Base-by-base conservation (phyloP, 495 filamentous ascomycete genomes). In the Podospora tetraspora region DNA sequence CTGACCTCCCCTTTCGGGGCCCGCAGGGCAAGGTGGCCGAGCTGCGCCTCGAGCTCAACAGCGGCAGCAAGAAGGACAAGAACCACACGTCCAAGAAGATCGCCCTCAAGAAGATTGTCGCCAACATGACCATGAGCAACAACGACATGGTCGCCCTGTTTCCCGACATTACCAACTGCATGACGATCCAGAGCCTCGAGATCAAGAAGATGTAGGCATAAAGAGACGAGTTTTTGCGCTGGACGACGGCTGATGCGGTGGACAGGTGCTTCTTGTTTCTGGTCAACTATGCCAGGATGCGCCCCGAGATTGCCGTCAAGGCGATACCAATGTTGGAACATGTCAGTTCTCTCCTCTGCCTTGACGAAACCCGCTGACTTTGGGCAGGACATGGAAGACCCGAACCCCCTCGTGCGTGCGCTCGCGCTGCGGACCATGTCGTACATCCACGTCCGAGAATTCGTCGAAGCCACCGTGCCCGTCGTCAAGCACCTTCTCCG, bases 71-170 rank as follows among this genome's bases (percentile, higher is more conserved):
- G 84, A 98, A 97, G 82, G 95, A 99, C 85, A 99, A 98, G 85
- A 97, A 97, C 83, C 89, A 91, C 78, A 89, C 92, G 57, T 88
- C 91, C 71, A 99, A 98, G 85, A 98, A 98, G 87, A 97, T 97
- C 76, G 94, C 95, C 30, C 84, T 99, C 63, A 99, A 99, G 88
- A 97, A 97, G 85, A 98, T 99, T 71, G 95, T 99, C 74, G 95
- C 95, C 72, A 99, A 98, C 76, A 98, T 99, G 95, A 98, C 95
- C 66, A 98, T 98, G 95, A 97, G 93, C 86, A 99, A 98, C 79
- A 99, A 99, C 74, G 95, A 99, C 79, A 99, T 99, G 95, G 90
- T 97, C 63, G 92, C 91, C 24, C 81, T 99, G 68, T 99, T 99
- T 72, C 93, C 96, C 25, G 95, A 99, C 78, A 89, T 99, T 52